Percentiles rank a stretch among this genome's conserved stretches.
Evolutionary conservation across 2,329 filamentous ascomycete genomes (phyloP).

Genomic region (Seiridium cupressi): DNA sequence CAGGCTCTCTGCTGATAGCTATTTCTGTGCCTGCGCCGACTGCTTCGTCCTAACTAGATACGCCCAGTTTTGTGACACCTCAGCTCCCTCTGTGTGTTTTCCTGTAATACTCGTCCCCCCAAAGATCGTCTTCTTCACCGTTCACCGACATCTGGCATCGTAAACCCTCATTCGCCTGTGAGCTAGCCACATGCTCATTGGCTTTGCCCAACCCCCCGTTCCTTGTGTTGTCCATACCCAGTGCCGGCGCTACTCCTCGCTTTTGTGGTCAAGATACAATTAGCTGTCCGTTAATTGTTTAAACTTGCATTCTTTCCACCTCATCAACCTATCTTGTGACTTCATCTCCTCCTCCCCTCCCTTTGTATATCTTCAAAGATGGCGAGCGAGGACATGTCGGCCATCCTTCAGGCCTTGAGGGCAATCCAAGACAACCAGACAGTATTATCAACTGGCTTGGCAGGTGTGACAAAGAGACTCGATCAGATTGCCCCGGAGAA

Average conservation of each 20-base stretch:
- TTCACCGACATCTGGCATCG: slow-evolving; percentile 2
- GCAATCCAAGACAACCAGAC: slow-evolving; percentile 26
- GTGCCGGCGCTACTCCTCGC: not conserved
- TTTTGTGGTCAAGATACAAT: not conserved
- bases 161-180: slow-evolving; percentile 5
- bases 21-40: not conserved
- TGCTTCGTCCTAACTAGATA: too few relatives aligned
- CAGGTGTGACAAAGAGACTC: slow-evolving; percentile 25
- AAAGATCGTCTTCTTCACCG: not conserved
- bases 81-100: not conserved
- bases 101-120: not conserved
- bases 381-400: slow-evolving; percentile 23
- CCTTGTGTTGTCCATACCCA: not conserved
- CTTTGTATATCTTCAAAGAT: slow-evolving; percentile 12
- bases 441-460: slow-evolving; percentile 23
- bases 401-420: slow-evolving; percentile 25
- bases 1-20: not conserved
- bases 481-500: slow-evolving; percentile 13
- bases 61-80: not conserved
- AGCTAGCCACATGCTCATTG: not conserved
- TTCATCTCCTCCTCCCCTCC: not conserved
- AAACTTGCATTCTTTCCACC: not conserved
- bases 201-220: not conserved
- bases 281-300: not conserved
- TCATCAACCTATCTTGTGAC: not conserved